These are phyloP conservation scores for Rickenella mellea DNA, from an alignment of 768 basidiomycete species.

Conservation along the genomic window DNA sequence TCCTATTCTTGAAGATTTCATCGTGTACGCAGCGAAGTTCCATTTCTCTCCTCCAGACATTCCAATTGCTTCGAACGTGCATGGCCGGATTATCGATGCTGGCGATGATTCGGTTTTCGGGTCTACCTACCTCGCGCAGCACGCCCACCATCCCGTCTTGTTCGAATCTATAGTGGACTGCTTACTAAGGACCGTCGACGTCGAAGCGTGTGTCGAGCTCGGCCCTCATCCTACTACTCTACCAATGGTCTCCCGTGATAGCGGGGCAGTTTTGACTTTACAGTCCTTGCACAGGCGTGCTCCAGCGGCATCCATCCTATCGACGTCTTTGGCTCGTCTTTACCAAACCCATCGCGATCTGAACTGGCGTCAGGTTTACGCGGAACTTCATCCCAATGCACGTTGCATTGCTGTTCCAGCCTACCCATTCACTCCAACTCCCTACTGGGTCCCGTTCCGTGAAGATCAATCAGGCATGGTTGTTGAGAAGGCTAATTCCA, in stretches of 20 bases:
- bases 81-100: slow-evolving; percentile 40
- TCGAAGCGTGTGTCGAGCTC: slow-evolving; percentile 54
- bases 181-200: slow-evolving; percentile 15
- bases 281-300: slow-evolving; percentile 39
- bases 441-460: slow-evolving; percentile 47
- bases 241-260: slow-evolving; percentile 33
- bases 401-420: slow-evolving; percentile 44
- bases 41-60: slow-evolving; percentile 38
- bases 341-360: slow-evolving; percentile 32
- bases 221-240: slow-evolving; percentile 53
- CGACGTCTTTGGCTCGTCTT: slow-evolving; percentile 35
- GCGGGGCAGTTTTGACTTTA: slow-evolving; percentile 28
- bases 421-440: slow-evolving; percentile 50
- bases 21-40: slow-evolving; percentile 25
- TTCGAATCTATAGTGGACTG: slow-evolving; percentile 45
- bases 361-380: slow-evolving; percentile 48
- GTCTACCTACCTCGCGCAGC: slow-evolving; percentile 44
- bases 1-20: slow-evolving; percentile 43
- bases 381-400: slow-evolving; percentile 28
- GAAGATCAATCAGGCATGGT: no score
- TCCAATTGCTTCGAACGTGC: slow-evolving; percentile 54
- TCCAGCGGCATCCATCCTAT: slow-evolving; percentile 35
- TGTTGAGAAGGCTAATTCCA: slow-evolving; percentile 1
- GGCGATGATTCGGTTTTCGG: slow-evolving; percentile 42
- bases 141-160: slow-evolving; percentile 48